phyloP scores from a whole-genome alignment of 176 grass and related monocot genomes.

The Raddia guianensis region DNA sequence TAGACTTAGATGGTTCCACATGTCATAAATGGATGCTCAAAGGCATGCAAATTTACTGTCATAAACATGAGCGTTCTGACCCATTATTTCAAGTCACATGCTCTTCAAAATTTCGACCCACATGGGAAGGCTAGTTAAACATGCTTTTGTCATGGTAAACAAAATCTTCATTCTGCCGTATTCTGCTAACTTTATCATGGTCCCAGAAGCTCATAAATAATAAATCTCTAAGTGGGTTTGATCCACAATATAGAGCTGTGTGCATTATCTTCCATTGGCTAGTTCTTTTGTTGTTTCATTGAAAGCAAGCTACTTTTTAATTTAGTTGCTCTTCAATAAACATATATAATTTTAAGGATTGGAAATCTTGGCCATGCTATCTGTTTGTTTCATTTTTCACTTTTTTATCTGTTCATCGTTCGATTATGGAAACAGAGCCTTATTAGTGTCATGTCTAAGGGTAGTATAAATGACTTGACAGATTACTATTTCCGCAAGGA shows the following conservation, averaged over 20 bases:
- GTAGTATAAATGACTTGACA: neutral
- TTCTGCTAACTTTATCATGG: neutral
- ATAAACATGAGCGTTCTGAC: neutral
- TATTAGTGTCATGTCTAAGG: constrained; percentile 14
- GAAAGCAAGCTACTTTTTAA: neutral
- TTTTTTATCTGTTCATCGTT: neutral
- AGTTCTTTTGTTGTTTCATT: neutral
- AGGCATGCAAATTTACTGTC: too few relatives aligned
- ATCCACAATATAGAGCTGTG: neutral
- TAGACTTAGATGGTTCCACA: too few relatives aligned
- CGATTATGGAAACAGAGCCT: neutral
- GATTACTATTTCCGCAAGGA: neutral
- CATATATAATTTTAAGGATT: neutral
- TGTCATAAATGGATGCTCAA: too few relatives aligned
- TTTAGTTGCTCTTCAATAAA: neutral
- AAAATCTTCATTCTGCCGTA: neutral
- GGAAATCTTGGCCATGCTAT: constrained; percentile 9
- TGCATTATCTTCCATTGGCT: neutral
- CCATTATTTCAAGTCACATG: neutral
- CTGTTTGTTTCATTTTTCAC: constrained; percentile 15
- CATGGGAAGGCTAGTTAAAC: neutral
- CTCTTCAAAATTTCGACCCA: neutral
- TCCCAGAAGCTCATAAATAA: neutral
- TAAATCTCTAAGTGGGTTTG: neutral
- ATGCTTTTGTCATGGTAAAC: neutral